Percentiles rank a stretch among this genome's conserved stretches.
Conservation (phyloP, 805 yeast genomes). For the Ogataea glucozyma region DNA sequence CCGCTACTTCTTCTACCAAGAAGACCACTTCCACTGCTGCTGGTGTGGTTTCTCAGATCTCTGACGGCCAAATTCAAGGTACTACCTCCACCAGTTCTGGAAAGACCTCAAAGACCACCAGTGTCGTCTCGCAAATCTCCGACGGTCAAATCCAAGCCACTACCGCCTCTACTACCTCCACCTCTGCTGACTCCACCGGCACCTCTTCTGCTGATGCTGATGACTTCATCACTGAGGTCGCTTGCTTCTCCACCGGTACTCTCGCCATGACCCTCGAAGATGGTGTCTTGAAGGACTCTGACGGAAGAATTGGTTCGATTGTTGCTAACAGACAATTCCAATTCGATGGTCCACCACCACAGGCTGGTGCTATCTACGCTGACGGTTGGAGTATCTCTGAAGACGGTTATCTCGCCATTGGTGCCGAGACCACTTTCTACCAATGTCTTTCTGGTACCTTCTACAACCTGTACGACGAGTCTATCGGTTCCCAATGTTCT, state of each 20-base stretch:
- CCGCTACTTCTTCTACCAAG: conserved; percentile 33
- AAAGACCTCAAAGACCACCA: conserved; percentile 27
- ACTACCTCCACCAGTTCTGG: conserved; percentile 39
- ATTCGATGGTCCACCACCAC: conserved; percentile 67
- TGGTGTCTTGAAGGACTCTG: conserved; percentile 45
- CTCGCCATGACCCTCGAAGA: conserved; percentile 45
- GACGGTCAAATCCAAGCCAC: conserved; percentile 49
- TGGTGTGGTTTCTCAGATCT: conserved; percentile 40
- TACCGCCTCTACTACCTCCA: conserved; percentile 33
- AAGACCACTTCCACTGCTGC: conserved; percentile 35
- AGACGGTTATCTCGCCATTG: conserved; percentile 51
- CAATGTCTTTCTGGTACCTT: conserved; percentile 57
- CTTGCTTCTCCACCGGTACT: conserved; percentile 40
- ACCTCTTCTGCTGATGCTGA: conserved; percentile 23
- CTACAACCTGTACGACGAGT: conserved; percentile 58
- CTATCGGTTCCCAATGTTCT: conserved; percentile 47
- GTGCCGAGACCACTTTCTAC: conserved; percentile 48
- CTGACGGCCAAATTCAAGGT: conserved; percentile 39
- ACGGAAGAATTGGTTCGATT: conserved; percentile 57
- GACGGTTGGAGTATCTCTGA: conserved; percentile 50
- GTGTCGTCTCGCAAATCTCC: conserved; percentile 41
- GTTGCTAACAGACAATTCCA: conserved; percentile 66
- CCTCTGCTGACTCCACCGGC: conserved; percentile 19
- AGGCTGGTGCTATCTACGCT: conserved; percentile 56
- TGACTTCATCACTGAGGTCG: conserved; percentile 25